phyloP scores from a whole-genome alignment of 108 stramenopile genomes.

The Hondaea fermentalgiana region DNA sequence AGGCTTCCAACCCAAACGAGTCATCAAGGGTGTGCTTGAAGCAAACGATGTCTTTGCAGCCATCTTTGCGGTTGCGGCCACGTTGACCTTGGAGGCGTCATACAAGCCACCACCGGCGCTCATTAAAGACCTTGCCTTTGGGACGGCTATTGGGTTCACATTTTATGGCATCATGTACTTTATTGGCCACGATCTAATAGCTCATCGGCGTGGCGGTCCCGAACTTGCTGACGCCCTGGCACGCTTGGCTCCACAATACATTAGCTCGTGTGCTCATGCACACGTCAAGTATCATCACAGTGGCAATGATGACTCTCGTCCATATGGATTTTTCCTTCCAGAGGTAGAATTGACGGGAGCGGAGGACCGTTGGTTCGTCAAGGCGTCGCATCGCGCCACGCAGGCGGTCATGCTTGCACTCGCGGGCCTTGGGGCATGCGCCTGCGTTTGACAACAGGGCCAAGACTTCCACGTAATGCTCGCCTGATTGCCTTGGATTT shows the following conservation, averaged over 20 bases:
- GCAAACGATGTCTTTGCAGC: background rate
- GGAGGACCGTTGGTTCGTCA: background rate
- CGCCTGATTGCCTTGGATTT: background rate
- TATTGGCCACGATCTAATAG: background rate
- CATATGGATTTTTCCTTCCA: background rate
- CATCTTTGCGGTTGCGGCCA: background rate
- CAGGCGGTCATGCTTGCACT: background rate
- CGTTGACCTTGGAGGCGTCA: background rate
- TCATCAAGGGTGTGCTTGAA: background rate
- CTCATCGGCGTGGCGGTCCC: background rate
- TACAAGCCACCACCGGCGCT: background rate
- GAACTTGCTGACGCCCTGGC: background rate
- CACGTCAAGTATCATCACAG: background rate
- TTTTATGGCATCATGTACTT: background rate
- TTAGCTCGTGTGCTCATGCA: background rate
- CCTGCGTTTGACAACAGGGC: background rate
- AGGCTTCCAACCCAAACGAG: background rate
- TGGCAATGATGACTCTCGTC: background rate
- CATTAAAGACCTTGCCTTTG: background rate
- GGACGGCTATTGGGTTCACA: background rate
- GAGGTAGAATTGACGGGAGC: background rate
- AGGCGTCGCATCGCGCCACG: background rate
- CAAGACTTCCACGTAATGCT: background rate
- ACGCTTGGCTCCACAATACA: background rate
- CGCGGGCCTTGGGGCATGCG: background rate